phyloP scores from a whole-genome alignment of 192 early-diverging fungal genomes.

The Linnemannia schmuckeri region DNA sequence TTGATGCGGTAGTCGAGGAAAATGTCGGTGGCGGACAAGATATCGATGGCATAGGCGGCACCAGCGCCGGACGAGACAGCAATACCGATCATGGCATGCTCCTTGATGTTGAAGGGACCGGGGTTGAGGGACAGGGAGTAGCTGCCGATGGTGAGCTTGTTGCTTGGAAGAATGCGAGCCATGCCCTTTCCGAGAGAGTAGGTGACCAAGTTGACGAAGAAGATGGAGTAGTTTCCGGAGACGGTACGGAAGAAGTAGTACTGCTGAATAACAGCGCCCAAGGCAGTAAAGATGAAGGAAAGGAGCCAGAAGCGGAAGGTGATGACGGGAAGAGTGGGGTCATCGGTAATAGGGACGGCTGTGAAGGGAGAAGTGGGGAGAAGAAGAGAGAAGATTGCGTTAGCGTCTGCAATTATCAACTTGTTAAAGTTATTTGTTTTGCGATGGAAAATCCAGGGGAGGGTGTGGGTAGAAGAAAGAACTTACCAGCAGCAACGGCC shows the following conservation, averaged over 20 bases:
- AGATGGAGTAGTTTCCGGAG: slow-evolving; percentile 28
- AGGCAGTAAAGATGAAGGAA: slow-evolving; percentile 55
- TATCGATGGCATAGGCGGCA: slow-evolving; percentile 65
- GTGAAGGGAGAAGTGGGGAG: neutral
- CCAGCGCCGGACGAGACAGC: slow-evolving; percentile 60
- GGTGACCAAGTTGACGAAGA: slow-evolving; percentile 54
- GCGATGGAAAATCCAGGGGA: neutral
- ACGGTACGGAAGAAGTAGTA: slow-evolving; percentile 57
- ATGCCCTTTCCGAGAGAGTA: slow-evolving; percentile 43
- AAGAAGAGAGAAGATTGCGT: neutral
- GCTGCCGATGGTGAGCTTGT: slow-evolving; percentile 4
- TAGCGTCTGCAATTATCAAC: neutral
- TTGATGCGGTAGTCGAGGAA: slow-evolving; percentile 29
- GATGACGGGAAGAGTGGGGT: slow-evolving; percentile 52
- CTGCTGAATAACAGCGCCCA: slow-evolving; percentile 53
- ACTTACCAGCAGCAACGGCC: slow-evolving; percentile 12
- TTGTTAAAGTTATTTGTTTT: too few relatives aligned
- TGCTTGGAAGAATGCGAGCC: slow-evolving; percentile 21
- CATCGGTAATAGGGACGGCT: slow-evolving; percentile 61
- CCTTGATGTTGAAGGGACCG: slow-evolving; percentile 74
- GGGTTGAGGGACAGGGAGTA: slow-evolving; percentile 26
- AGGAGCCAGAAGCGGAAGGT: slow-evolving; percentile 67
- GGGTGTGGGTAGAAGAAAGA: neutral
- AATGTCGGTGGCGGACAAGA: slow-evolving; percentile 34
- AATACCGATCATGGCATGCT: slow-evolving; percentile 72